phyloP scores from a whole-genome alignment of 176 grass and related monocot species.

The Cocos nucifera region DNA sequence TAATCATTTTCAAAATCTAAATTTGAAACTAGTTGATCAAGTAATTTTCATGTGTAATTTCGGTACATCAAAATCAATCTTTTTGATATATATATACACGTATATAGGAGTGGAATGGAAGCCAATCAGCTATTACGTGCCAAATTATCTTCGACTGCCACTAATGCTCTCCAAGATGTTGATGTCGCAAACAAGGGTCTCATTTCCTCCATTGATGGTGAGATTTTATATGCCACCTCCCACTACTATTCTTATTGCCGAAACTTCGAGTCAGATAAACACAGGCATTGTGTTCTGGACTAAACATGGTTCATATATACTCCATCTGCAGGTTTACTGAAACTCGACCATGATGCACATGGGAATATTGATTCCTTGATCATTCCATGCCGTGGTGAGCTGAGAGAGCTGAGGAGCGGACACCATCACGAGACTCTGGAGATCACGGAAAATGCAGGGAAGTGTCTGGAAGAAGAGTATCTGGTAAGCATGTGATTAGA shows the following conservation, averaged over 20 bases:
- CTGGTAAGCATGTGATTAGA: constrained; percentile 21
- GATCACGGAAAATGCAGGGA: constrained; percentile 37
- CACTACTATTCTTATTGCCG: background rate
- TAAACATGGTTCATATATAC: background rate
- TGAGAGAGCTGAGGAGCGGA: constrained; percentile 32
- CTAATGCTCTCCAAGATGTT: constrained; percentile 35
- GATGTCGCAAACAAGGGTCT: constrained; percentile 37
- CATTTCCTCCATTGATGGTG: constrained; percentile 50
- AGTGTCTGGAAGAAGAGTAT: constrained; percentile 50
- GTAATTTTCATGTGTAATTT: background rate
- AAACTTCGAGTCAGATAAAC: no score
- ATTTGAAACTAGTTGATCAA: no score
- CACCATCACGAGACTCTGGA: constrained; percentile 39
- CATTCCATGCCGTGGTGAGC: constrained; percentile 20
- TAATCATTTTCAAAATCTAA: background rate
- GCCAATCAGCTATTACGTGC: constrained; percentile 28
- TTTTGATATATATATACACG: background rate
- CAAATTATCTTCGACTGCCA: constrained; percentile 34
- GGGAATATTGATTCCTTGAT: constrained; percentile 31
- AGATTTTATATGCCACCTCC: background rate
- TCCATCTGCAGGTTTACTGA: constrained; percentile 21
- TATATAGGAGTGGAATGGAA: constrained; percentile 47
- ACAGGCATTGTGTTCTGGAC: no score
- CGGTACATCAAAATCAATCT: background rate
- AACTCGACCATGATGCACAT: constrained; percentile 32